Evolutionary conservation across 208 protist species (phyloP).

Genomic region (Leptomonas pyrrhocoris): DNA sequence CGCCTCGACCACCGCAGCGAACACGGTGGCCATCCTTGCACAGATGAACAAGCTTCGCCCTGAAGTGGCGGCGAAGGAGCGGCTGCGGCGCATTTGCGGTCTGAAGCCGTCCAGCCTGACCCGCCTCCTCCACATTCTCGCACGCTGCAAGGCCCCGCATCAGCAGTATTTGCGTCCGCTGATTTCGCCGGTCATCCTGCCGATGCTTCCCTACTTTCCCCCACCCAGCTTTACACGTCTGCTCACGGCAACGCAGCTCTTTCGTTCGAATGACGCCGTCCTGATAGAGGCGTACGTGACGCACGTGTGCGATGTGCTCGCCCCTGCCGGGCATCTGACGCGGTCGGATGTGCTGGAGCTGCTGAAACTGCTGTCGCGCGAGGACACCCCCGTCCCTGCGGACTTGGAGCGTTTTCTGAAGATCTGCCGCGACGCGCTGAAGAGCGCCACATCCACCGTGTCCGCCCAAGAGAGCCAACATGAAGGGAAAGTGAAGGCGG

Average conservation of each 20-base stretch:
- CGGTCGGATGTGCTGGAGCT: slow-evolving; percentile 35
- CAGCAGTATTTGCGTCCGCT: slow-evolving; percentile 83
- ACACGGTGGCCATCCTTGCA: slow-evolving; percentile 23
- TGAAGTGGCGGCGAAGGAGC: slow-evolving; percentile 34
- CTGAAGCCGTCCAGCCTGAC: slow-evolving; percentile 75
- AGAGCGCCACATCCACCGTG: background rate
- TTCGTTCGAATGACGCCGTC: slow-evolving; percentile 46
- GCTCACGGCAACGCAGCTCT: slow-evolving; percentile 50
- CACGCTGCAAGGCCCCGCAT: slow-evolving; percentile 61
- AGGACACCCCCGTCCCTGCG: slow-evolving; percentile 26
- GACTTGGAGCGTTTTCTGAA: slow-evolving; percentile 24
- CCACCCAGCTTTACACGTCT: slow-evolving; percentile 78
- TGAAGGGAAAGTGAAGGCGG: background rate
- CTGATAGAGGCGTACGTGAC: slow-evolving; percentile 64
- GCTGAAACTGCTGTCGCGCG: slow-evolving; percentile 28
- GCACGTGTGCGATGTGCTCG: slow-evolving; percentile 37
- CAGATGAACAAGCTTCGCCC: background rate
- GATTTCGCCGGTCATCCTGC: slow-evolving; percentile 53
- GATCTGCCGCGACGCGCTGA: slow-evolving; percentile 15
- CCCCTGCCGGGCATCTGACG: slow-evolving; percentile 24
- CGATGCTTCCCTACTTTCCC: slow-evolving; percentile 53
- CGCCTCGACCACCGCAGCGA: background rate
- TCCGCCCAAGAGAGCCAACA: background rate
- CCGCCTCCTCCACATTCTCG: slow-evolving; percentile 63
- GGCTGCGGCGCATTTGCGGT: slow-evolving; percentile 42